phyloP scores from a whole-genome alignment of 805 yeast species.

The Saccharomycopsis fermentans region DNA sequence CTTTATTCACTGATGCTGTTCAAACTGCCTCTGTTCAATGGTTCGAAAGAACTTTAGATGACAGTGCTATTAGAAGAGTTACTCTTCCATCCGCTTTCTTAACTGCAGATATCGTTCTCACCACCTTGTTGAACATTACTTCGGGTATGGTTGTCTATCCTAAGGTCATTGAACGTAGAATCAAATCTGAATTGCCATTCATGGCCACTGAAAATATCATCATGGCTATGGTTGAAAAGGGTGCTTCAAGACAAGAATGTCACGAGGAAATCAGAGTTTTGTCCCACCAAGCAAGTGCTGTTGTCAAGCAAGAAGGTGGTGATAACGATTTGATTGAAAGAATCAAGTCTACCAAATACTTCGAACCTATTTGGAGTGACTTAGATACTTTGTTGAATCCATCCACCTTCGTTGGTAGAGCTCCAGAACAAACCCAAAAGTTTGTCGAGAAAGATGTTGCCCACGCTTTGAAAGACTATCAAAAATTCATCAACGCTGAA shows the following conservation, averaged over 20 bases:
- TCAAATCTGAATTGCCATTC: slow-evolving; percentile 89
- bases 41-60: slow-evolving; percentile 98
- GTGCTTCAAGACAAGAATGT: slow-evolving; percentile 96
- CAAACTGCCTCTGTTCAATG: slow-evolving; percentile 98
- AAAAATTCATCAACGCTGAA: slow-evolving; percentile 48
- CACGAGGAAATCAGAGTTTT: slow-evolving; percentile 96
- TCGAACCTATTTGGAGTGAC: slow-evolving; percentile 80
- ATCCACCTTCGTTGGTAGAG: slow-evolving; percentile 92
- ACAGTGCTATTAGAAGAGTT: slow-evolving; percentile 95
- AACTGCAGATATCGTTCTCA: slow-evolving; percentile 86
- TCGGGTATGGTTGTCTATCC: slow-evolving; percentile 97
- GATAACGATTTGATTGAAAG: slow-evolving; percentile 95
- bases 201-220: slow-evolving; percentile 99
- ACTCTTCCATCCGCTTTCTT: slow-evolving; percentile 93
- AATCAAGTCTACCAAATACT: slow-evolving; percentile 64
- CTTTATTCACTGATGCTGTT: slow-evolving; percentile 84
- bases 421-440: slow-evolving; percentile 95
- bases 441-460: slow-evolving; percentile 79
- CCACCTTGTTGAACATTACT: slow-evolving; percentile 84
- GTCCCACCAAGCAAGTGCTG: slow-evolving; percentile 94
- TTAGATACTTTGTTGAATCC: slow-evolving; percentile 81
- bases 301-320: slow-evolving; percentile 96
- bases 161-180: slow-evolving; percentile 95
- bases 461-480: slow-evolving; percentile 64
- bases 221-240: slow-evolving; percentile 99